Evolutionary conservation across 2,329 filamentous ascomycete genomes (phyloP), one percentile per base, ranked within the genome.

Genomic region (Mycocentrospora acerina): DNA sequence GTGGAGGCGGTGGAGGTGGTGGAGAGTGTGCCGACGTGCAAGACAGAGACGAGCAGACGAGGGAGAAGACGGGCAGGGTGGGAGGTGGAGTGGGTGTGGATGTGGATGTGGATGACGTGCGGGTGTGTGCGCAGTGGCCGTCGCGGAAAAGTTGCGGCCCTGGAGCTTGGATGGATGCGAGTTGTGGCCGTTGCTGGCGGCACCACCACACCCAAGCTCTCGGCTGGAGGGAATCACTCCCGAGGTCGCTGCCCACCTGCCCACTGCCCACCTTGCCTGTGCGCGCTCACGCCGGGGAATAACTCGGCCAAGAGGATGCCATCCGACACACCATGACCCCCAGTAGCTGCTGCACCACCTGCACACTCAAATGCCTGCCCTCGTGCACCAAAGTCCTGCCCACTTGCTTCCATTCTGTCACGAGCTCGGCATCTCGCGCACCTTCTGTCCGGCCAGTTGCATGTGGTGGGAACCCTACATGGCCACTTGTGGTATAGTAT

Each of bases 51-150:
- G 25, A 17, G 40, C 32, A 38, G 29, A 50, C 40, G 44, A 40
- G 27, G 19, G 29, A 15, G 35, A 27, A 22, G 19, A 25, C 24
- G 29, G 28, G 31, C 45, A 34, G 25, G n/a, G n/a, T n/a, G n/a
- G n/a, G n/a, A n/a, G n/a, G n/a, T n/a, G n/a, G n/a, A n/a, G n/a
- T n/a, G n/a, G n/a, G n/a, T n/a, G n/a, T n/a, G n/a, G 40, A 38
- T 42, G 39, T 39, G 45, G 43, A 32, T 40, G 48, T 29, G 40
- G 36, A 42, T 32, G 42, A 44, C 36, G 35, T 46, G 37, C 34
- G 40, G 35, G 45, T 24, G 34, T 31, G 39, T 45, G 50, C 50
- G 48, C 55, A 57, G 57, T 56, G 55, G 53, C 55, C 42, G 39
- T 40, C 35, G 41, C 41, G 34, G 26, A 34, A 39, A 51, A 45